Percentiles rank a stretch among this genome's conserved stretches.
Conservation (phyloP, 2,329 filamentous ascomycete genomes). For the Colletotrichum sp. region DNA sequence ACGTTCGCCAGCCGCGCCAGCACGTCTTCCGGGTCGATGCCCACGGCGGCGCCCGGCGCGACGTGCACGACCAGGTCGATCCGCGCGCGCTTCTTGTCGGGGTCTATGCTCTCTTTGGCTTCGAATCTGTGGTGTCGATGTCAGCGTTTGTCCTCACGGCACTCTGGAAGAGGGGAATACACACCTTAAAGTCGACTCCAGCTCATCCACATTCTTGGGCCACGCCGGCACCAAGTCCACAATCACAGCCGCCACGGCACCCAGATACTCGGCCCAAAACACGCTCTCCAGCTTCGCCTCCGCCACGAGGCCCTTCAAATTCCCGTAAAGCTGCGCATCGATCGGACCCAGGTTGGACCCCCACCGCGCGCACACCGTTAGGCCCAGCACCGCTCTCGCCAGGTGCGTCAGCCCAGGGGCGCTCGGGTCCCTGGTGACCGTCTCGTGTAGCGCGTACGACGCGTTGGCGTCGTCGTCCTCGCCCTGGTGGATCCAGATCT, state of each 20-base stretch:
- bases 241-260: conserved; percentile 50
- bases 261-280: conserved; percentile 61
- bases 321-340: conserved; percentile 48
- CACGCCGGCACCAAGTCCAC: conserved; percentile 45
- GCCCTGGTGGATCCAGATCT: conserved; percentile 58
- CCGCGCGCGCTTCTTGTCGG: conserved; percentile 35
- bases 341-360: conserved; percentile 61
- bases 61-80: conserved; percentile 41
- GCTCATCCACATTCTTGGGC: conserved; percentile 38
- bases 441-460: conserved; percentile 73
- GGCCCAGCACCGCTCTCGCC: conserved; percentile 71
- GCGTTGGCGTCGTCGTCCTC: conserved; percentile 60
- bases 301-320: conserved; percentile 47
- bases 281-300: conserved; percentile 40
- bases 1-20: conserved; percentile 12
- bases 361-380: conserved; percentile 78
- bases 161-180: conserved; percentile 21
- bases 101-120: conserved; percentile 26
- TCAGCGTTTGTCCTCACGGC: background rate
- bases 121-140: conserved; percentile 23
- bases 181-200: conserved; percentile 45
- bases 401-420: conserved; percentile 78
- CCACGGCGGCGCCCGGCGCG: conserved; percentile 29
- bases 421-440: conserved; percentile 70
- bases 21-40: conserved; percentile 38